Conservation (phyloP, 73 alveolate species). For the Paramecium biaurelia region DNA sequence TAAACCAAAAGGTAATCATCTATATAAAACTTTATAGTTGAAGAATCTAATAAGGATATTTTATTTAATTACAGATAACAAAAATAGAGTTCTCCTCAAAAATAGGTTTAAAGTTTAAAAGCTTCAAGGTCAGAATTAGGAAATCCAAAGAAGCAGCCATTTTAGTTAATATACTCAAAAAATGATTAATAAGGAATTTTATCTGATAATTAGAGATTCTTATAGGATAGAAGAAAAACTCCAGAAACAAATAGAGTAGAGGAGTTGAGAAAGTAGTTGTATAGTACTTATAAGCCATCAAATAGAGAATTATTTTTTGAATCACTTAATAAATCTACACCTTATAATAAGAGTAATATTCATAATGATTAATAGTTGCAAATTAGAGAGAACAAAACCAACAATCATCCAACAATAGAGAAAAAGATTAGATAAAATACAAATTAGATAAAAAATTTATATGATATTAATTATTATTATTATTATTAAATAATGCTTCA, state of each 20-base stretch:
- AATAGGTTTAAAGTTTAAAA: neutral
- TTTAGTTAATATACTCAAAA: neutral
- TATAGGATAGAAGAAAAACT: neutral
- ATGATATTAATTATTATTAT: neutral
- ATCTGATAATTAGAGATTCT: neutral
- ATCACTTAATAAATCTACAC: neutral
- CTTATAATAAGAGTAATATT: neutral
- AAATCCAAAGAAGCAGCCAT: neutral
- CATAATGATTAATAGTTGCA: neutral
- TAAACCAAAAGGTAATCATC: neutral
- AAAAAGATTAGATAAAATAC: neutral
- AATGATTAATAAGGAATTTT: neutral
- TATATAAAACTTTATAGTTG: neutral
- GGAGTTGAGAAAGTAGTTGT: neutral
- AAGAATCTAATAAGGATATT: neutral
- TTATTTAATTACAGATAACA: neutral
- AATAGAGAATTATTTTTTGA: conserved; percentile 1
- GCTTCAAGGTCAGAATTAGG: neutral
- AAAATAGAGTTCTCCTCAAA: neutral
- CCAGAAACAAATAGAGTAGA: neutral
- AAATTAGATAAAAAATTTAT: neutral
- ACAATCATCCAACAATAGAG: neutral
- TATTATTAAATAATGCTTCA: neutral
- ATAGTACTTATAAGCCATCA: neutral
- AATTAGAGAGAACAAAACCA: neutral